Base-by-base conservation (phyloP, 345 rosid genomes). In the Linum lewisii region DNA sequence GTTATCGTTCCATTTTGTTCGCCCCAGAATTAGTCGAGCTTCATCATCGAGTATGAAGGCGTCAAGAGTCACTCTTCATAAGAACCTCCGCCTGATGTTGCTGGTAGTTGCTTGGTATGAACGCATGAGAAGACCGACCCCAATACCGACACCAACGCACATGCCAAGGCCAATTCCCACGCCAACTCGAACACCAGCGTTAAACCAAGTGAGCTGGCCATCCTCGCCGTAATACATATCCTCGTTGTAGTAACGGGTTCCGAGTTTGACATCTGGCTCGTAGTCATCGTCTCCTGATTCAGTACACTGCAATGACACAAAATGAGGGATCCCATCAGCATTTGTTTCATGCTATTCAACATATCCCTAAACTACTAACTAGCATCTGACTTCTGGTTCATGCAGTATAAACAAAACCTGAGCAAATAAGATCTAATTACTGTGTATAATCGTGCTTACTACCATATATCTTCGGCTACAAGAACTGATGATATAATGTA, bases 41-140 rank as follows among this genome's bases (percentile, higher is more conserved):
- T 64, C 6, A 34, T n/a, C n/a, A n/a, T n/a, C n/a, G n/a, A n/a
- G n/a, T n/a, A n/a, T n/a, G n/a, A n/a, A n/a, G n/a, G n/a, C n/a
- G n/a, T n/a, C n/a, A n/a, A n/a, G n/a, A n/a, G n/a, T n/a, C n/a
- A n/a, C n/a, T n/a, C 34, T 29, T 29, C 69, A 92, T 60, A 78
- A 65, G 73, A 92, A 86, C 78, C 88, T 82, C 72, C 96, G 82
- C 81, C 95, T 84, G 67, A 92, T 82, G 71, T 76, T 88, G 66
- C 96, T 77, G n/a, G 93, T 86, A n/a, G 96, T 84, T 36, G 88
- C 78, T 79, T 86, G 96, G 75, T 92, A 92, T 0, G 98, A 86
- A 7, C 90, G 92, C 95, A 92, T 84, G 49, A 92, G 90, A 62
- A 92, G 71, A 54, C 98, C 98, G 66, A 86, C 95, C 51, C 98